Conservation (phyloP, 352 stramenopile genomes). For the Pythium oligandrum region DNA sequence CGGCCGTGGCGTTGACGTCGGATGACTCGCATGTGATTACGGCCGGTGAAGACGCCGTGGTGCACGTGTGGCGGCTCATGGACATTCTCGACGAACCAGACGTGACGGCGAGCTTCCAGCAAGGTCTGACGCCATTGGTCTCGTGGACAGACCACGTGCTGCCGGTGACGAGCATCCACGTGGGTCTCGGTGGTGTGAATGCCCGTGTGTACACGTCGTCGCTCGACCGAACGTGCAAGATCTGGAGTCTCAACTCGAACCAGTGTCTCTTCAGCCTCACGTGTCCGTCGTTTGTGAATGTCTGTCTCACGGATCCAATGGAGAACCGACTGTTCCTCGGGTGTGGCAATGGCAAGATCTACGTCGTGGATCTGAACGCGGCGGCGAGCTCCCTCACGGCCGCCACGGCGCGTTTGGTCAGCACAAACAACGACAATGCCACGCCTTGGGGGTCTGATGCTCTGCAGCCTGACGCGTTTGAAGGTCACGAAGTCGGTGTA, state of each 20-base stretch:
- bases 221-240: constrained; percentile 74
- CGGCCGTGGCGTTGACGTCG: constrained; percentile 51
- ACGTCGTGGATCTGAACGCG: constrained; percentile 60
- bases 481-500: constrained; percentile 59
- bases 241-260: constrained; percentile 51
- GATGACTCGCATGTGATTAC: constrained; percentile 80
- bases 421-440: constrained; percentile 15
- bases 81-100: constrained; percentile 64
- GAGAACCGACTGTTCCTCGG: constrained; percentile 71
- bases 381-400: constrained; percentile 47
- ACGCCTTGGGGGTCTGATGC: constrained; percentile 37
- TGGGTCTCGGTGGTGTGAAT: constrained; percentile 59
- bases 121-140: constrained; percentile 45
- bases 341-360: constrained; percentile 67
- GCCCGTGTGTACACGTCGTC: constrained; percentile 72
- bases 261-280: constrained; percentile 65
- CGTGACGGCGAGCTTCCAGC: constrained; percentile 47
- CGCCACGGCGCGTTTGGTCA: constrained; percentile 44
- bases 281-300: constrained; percentile 66
- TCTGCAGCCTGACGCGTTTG: constrained; percentile 47
- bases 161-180: constrained; percentile 64
- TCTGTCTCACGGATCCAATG: constrained; percentile 48
- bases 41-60: constrained; percentile 74
- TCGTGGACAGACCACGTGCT: constrained; percentile 80
- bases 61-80: constrained; percentile 74